Evolutionary conservation across 2,329 filamentous ascomycete genomes (phyloP), one percentile per base, ranked within the genome.

Genomic region (Magnaporthiopsis incrustans): DNA sequence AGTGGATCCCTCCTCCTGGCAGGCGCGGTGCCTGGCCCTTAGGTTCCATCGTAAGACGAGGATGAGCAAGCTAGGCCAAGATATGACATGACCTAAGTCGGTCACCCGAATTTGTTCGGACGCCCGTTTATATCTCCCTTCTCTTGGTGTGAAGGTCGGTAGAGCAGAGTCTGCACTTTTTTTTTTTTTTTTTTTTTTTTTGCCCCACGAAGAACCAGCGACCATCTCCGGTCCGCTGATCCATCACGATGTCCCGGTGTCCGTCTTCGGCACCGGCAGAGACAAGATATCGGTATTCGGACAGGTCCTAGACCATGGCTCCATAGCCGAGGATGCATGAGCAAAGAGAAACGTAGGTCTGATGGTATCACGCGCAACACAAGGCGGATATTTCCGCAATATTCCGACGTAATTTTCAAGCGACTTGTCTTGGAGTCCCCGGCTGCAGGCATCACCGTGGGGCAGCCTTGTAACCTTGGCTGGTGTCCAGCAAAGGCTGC

Each of bases 291-390:
- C 30, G 30, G 30, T 6, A 30, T 4, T 30, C 30, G 30, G 44
- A 22, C 22, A 14, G 44, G 3, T 25, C n/a, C 57, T 58, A 8
- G 57, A 26, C 57, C 57, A 32, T 4, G 30, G 32, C 30, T 60
- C 11, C 4, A 60, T 60, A 60, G 22, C 58, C 58, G 58, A 60
- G 58, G 58, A 60, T 35, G 58, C 22, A 60, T 60, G 58, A 60
- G 58, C 32, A 60, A 60, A 60, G 30, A 60, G n/a, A 53, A 53
- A 60, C 22, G 58, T 32, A 32, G 27, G 14, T 32, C 2, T n/a
- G 58, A 35, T 60, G 58, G 30, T 60, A 60, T 60, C 32, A 60
- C 57, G 25, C 25, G 25, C 30, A 12, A 27, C 30, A 12, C 30
- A 12, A 18, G 26, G 57, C 57, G 57, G 57, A 2, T 14, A 25